Base-by-base conservation (phyloP, 2,329 filamentous ascomycete genomes). In the Colletotrichum neosansevieriae region DNA sequence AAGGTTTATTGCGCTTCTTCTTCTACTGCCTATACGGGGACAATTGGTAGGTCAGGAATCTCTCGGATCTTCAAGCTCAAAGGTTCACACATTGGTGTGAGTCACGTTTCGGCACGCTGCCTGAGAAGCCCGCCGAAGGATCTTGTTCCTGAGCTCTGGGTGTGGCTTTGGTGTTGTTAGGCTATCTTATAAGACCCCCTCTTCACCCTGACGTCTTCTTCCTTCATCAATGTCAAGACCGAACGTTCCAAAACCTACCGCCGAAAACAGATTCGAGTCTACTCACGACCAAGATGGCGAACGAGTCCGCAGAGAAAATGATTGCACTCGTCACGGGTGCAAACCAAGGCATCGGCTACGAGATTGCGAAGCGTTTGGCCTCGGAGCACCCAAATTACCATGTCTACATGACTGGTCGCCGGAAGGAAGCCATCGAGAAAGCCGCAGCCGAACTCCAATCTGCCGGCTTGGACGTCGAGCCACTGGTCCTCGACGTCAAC, bases 401-500 rank as follows among this genome's bases (percentile, higher is more conserved):
- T 6, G 53, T 69, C 11, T 50, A 45, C 32, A 67, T 67, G 50
- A 42, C 67, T 2, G 67, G 67, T n/a, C 38, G 67, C 6, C 36
- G 63, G 3, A 47, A 58, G 13, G 63, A 69, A 3, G 67, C 67
- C n/a, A 36, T 69, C 3, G 50, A 69, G 12, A 49, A 69, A 9
- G 51, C 67, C 4, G 50, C 63, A 9, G 21, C 50, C 15, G 57
- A 58, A 4, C 67, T 69, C 5, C 67, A 58, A 10, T 6, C 9
- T 0, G 36, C 57, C 2, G 67, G 67, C 7, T 45, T 67, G 15
- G 13, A 67, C 21, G 67, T 69, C 0, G 67, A 67, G 7, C 72
- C 83, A 2, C 71, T 84, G 2, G 80, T 84, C 13, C 81, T 89
- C 13, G 87, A 90, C 71, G 86, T 89, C 0, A 85, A 83, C 0